phyloP scores from a whole-genome alignment of 1,284 basidiomycete genomes.

The Trichosporon sp. region DNA sequence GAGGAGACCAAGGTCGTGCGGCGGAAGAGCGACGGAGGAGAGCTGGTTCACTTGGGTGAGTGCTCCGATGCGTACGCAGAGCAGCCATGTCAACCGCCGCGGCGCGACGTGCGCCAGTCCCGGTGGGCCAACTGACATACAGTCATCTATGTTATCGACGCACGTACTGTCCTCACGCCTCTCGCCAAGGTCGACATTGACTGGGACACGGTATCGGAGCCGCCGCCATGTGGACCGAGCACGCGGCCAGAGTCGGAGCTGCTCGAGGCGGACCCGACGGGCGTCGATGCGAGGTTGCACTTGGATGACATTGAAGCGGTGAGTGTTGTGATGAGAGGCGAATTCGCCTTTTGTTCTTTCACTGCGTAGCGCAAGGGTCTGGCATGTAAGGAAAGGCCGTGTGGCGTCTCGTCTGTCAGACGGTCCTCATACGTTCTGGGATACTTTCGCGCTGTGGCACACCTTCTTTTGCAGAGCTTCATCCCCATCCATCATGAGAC shows the following conservation, averaged over 20 bases:
- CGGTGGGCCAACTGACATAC: neutral
- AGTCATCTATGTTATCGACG: conserved; percentile 45
- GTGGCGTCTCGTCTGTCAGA: too few species aligned
- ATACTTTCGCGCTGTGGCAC: too few species aligned
- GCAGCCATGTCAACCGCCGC: too few species aligned
- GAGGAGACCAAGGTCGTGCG: conserved; percentile 42
- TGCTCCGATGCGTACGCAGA: too few species aligned
- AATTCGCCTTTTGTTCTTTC: too few species aligned
- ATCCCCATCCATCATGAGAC: too few species aligned
- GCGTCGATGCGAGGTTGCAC: conserved; percentile 11
- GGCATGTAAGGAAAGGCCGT: too few species aligned
- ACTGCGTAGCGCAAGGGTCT: too few species aligned
- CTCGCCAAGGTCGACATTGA: conserved; percentile 12
- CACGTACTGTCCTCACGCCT: conserved; percentile 25
- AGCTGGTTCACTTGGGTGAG: conserved; percentile 41
- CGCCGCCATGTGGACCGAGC: conserved; percentile 5
- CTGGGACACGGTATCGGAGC: conserved; percentile 18
- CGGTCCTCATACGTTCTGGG: too few species aligned
- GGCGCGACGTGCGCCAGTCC: too few species aligned
- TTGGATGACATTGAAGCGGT: conserved; percentile 21
- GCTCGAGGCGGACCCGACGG: conserved; percentile 10
- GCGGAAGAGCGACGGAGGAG: conserved; percentile 31
- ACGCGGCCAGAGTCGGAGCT: conserved; percentile 8
- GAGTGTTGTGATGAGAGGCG: too few species aligned
- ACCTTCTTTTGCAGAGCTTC: too few species aligned